phyloP scores from a whole-genome alignment of 2,329 filamentous ascomycete genomes.

The Fusarium falciforme region DNA sequence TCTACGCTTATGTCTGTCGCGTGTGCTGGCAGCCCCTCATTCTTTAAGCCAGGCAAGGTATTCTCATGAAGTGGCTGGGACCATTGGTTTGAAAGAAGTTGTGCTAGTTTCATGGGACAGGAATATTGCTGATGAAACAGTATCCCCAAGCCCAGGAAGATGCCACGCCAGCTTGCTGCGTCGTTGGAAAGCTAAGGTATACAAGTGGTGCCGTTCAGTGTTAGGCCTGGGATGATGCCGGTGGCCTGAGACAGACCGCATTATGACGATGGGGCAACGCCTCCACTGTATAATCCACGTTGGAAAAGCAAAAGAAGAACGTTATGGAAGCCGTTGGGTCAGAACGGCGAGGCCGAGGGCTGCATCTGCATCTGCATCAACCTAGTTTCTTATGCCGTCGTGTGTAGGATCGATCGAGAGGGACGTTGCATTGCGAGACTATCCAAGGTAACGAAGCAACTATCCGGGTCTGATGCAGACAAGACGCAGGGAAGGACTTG shows the following conservation, averaged over 20 bases:
- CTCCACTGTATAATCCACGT: neutral
- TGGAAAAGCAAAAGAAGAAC: neutral
- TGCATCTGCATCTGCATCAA: neutral
- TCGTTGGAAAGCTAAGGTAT: neutral
- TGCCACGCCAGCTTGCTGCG: neutral
- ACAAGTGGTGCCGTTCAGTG: neutral
- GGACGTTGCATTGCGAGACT: neutral
- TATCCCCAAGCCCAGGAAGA: neutral
- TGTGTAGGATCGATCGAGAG: neutral
- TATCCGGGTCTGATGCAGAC: neutral
- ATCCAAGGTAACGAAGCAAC: neutral
- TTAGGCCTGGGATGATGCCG: neutral
- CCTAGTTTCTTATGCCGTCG: neutral
- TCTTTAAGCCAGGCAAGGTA: neutral
- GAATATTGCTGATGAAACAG: neutral
- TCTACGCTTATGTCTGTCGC: neutral
- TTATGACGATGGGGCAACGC: neutral
- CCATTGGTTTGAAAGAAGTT: neutral
- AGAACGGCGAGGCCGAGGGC: neutral
- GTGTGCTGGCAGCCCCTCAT: neutral
- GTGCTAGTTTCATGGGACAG: neutral
- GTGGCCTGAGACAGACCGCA: constrained; percentile 1
- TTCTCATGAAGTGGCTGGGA: neutral
- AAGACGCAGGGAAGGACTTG: neutral
- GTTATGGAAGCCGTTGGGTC: neutral